phyloP scores from a whole-genome alignment of 306 rosid species.

The Acmispon strigosus region DNA sequence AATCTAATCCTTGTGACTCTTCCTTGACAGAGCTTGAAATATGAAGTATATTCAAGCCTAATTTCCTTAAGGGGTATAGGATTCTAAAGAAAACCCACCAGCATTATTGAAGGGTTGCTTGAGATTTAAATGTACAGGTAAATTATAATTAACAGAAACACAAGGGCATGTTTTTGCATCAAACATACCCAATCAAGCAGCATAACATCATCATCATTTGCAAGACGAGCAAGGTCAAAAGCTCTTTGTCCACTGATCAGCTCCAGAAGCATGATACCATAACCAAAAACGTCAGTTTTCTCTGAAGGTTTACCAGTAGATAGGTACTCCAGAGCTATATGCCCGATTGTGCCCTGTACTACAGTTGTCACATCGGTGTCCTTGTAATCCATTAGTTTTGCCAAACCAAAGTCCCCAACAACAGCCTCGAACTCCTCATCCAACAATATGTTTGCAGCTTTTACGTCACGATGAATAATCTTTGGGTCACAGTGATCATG shows the following conservation, averaged over 20 bases:
- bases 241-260: conserved; percentile 96
- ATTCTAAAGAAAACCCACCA: neutral
- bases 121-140: neutral
- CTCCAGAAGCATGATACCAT: conserved; percentile 98
- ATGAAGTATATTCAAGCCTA: too few relatives aligned
- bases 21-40: too few relatives aligned
- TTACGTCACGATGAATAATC: conserved; percentile 96
- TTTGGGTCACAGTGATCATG: conserved; percentile 98
- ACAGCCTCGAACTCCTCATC: conserved; percentile 99
- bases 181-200: conserved; percentile 94
- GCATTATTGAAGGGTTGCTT: neutral
- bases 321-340: conserved; percentile 93
- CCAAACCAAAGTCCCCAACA: conserved; percentile 96
- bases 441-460: conserved; percentile 91
- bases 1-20: neutral
- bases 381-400: conserved; percentile 98
- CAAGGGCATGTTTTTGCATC: neutral
- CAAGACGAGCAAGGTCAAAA: conserved; percentile 95
- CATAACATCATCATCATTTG: conserved; percentile 98
- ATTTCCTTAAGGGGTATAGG: too few relatives aligned
- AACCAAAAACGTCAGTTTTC: conserved; percentile 95
- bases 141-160: neutral
- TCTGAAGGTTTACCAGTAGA: conserved; percentile 92
- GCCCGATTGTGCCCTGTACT: conserved; percentile 93
- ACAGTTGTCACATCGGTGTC: conserved; percentile 96